A percentile compares a stretch with the other conserved stretches of the same genome.
These are phyloP conservation scores for Magnaporthiopsis incrustans DNA, from an alignment of 2,329 filamentous ascomycete species.

Conservation along the genomic window DNA sequence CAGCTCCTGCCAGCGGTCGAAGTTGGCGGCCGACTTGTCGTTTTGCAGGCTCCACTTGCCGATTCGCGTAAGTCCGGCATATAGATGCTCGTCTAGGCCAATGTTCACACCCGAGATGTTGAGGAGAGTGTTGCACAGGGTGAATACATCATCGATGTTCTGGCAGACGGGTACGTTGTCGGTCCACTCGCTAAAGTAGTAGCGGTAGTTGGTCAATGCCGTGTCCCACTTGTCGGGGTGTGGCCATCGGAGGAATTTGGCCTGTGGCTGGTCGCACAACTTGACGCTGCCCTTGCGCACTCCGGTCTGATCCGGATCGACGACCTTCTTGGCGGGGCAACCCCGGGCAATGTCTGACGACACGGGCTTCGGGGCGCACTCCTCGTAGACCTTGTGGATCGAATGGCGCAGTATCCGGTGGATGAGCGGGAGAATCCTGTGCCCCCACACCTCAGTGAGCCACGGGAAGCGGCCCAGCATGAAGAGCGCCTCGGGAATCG, in stretches of 20 bases:
- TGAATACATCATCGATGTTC: conserved; percentile 82
- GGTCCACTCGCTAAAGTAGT: conserved; percentile 96
- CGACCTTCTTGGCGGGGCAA: conserved; percentile 36
- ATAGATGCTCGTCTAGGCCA: conserved; percentile 68
- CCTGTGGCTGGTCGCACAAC: conserved; percentile 48
- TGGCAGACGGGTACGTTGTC: conserved; percentile 92
- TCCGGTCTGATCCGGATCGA: conserved; percentile 54
- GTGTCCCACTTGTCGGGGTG: conserved; percentile 66
- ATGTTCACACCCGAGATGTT: conserved; percentile 85
- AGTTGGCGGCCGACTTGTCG: conserved; percentile 64
- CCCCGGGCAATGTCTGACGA: conserved; percentile 18
- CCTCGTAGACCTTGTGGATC: conserved; percentile 61
- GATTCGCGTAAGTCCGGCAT: conserved; percentile 80
- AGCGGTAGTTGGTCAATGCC: conserved; percentile 58
- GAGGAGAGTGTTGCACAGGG: conserved; percentile 73
- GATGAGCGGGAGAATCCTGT: conserved; percentile 63
- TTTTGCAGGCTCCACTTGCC: conserved; percentile 65
- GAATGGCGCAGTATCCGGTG: conserved; percentile 81
- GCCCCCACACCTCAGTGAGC: conserved; percentile 77
- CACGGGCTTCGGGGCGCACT: conserved; percentile 30
- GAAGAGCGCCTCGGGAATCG: conserved; percentile 85
- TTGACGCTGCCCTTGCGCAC: conserved; percentile 62
- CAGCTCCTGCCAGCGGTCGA: conserved; percentile 74
- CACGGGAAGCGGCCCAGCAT: conserved; percentile 84
- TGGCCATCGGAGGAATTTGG: conserved; percentile 72